These are phyloP conservation scores for Fomes fomentarius DNA, from an alignment of 1,284 basidiomycete species.

Conservation along the genomic window DNA sequence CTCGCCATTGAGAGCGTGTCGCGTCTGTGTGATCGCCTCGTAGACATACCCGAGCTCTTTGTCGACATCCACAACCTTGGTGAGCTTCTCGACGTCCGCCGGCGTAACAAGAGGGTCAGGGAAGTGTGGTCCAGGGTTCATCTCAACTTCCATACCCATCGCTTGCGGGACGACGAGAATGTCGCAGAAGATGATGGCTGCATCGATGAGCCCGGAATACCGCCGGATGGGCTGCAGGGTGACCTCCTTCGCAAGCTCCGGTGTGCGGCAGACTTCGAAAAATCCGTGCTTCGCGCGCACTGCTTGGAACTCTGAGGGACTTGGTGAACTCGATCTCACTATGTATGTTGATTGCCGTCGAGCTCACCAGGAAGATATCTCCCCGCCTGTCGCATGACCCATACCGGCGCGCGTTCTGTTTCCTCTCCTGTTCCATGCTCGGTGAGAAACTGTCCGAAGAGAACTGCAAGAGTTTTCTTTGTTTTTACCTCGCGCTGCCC, in stretches of 20 bases:
- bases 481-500: conserved; percentile 82
- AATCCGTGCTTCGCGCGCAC: conserved; percentile 86
- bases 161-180: conserved; percentile 97
- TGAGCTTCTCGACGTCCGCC: conserved; percentile 68
- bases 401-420: conserved; percentile 93
- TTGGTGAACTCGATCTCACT: neutral
- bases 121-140: conserved; percentile 91
- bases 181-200: conserved; percentile 95
- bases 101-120: conserved; percentile 82
- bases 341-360: neutral
- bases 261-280: conserved; percentile 92
- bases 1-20: conserved; percentile 77
- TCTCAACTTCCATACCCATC: conserved; percentile 91
- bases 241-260: conserved; percentile 82
- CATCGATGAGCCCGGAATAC: conserved; percentile 85
- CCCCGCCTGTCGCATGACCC: conserved; percentile 99
- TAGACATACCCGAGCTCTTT: conserved; percentile 90
- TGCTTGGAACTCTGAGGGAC: conserved; percentile 77
- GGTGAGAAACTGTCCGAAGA: conserved; percentile 3
- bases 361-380: conserved; percentile 89
- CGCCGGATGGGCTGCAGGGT: conserved; percentile 92
- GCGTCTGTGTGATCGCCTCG: conserved; percentile 84
- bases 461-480: conserved; percentile 6
- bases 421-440: conserved; percentile 62
- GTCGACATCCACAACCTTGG: conserved; percentile 70